phyloP scores from a whole-genome alignment of 1,139 yeast species.

The Kodamaea derodonti region DNA sequence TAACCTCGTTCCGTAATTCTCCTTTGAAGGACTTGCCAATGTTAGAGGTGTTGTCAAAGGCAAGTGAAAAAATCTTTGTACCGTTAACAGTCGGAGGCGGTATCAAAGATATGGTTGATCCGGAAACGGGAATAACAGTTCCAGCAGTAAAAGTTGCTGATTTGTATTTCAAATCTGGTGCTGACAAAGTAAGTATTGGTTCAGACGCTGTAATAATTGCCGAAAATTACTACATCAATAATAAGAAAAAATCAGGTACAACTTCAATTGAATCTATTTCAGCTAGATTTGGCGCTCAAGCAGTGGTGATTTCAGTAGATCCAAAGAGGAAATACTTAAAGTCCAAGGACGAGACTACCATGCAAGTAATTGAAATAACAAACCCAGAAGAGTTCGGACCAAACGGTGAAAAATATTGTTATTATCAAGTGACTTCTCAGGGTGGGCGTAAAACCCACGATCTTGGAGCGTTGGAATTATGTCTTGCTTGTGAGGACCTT shows the following conservation, averaged over 20 bases:
- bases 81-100: slow-evolving; percentile 99
- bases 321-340: slow-evolving; percentile 80
- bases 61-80: slow-evolving; percentile 89
- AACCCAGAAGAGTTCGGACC: slow-evolving; percentile 64
- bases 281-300: slow-evolving; percentile 88
- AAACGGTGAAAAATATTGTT: slow-evolving; percentile 79
- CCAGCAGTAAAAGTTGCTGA: slow-evolving; percentile 91
- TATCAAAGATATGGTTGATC: slow-evolving; percentile 83
- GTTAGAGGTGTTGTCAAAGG: slow-evolving; percentile 77
- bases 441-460: slow-evolving; percentile 92
- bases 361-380: slow-evolving; percentile 46
- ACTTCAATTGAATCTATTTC: slow-evolving; percentile 92
- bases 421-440: slow-evolving; percentile 93
- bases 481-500: slow-evolving; percentile 79
- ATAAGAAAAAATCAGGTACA: slow-evolving; percentile 57
- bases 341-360: slow-evolving; percentile 56
- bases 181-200: slow-evolving; percentile 95
- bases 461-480: slow-evolving; percentile 86
- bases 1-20: slow-evolving; percentile 90
- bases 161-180: slow-evolving; percentile 89
- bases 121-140: slow-evolving; percentile 62
- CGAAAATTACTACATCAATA: slow-evolving; percentile 64
- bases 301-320: slow-evolving; percentile 95
- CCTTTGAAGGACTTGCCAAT: slow-evolving; percentile 91
- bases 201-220: slow-evolving; percentile 96